These are phyloP conservation scores for Acacia pycnantha DNA, from an alignment of 331 rosid genomes.

Conservation along the genomic window DNA sequence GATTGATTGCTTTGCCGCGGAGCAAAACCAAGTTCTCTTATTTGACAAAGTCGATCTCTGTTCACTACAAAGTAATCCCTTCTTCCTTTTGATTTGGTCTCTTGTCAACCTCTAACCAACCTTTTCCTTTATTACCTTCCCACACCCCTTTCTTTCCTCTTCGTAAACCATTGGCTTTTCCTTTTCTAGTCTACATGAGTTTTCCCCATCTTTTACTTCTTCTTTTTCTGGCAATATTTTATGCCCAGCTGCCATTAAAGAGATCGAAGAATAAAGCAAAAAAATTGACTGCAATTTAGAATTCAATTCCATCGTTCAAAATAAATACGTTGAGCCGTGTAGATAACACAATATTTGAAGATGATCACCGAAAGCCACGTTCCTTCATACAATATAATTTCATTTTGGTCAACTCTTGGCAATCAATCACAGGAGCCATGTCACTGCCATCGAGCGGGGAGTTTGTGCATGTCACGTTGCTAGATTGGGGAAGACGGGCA, in stretches of 20 bases:
- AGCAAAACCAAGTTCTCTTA: neutral
- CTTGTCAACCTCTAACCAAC: neutral
- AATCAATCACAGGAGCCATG: neutral
- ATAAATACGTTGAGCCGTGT: neutral
- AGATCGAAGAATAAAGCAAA: neutral
- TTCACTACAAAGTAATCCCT: neutral
- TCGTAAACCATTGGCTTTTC: neutral
- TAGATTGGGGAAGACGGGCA: neutral
- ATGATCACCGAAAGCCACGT: neutral
- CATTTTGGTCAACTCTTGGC: neutral
- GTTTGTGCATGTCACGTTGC: neutral
- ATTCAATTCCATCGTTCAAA: neutral
- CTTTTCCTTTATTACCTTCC: neutral
- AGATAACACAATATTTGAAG: neutral
- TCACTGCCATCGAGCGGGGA: neutral
- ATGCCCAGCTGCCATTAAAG: neutral
- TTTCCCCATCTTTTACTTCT: neutral
- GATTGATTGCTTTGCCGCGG: neutral
- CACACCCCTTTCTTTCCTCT: neutral
- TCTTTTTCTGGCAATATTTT: neutral
- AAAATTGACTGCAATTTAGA: neutral
- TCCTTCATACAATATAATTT: neutral
- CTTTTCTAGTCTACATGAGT: neutral
- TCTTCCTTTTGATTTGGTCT: neutral
- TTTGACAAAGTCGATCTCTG: neutral